Conservation (phyloP, 768 basidiomycete species). For the Panaeolus papilionaceus region DNA sequence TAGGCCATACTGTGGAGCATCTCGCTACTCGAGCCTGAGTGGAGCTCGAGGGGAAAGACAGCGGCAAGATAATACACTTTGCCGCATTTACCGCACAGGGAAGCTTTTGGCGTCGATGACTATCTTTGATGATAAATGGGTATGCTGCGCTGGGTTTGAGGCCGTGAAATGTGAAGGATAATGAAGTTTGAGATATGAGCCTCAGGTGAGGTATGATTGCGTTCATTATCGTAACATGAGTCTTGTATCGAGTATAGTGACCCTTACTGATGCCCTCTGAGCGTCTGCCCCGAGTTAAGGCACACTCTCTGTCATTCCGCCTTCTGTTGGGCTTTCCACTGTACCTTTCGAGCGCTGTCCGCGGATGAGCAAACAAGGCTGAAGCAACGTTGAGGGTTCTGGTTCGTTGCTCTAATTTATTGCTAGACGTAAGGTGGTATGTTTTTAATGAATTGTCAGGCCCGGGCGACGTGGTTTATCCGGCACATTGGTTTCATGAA, state of each 20-base stretch:
- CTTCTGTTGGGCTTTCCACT: not conserved
- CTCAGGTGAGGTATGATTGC: not conserved
- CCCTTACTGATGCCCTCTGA: not conserved
- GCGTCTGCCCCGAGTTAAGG: not conserved
- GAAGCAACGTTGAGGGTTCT: not conserved
- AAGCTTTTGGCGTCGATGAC: not conserved
- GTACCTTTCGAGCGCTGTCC: not conserved
- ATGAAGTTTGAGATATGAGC: not conserved
- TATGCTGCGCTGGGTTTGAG: not conserved
- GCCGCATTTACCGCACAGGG: constrained; percentile 14
- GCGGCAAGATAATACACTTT: constrained; percentile 7
- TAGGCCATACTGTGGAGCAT: not conserved
- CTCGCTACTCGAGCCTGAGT: constrained; percentile 7
- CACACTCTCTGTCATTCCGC: not conserved
- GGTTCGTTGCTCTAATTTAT: not conserved
- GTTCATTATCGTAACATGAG: not conserved
- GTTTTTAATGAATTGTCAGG: no score
- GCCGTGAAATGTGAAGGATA: not conserved
- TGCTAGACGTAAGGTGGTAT: no score
- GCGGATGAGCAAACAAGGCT: not conserved
- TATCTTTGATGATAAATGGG: not conserved
- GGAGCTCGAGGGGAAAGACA: constrained; percentile 3
- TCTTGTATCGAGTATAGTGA: not conserved
- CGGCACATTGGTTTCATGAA: no score
- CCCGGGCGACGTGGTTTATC: no score